Evolutionary conservation across 306 rosid species (phyloP), one percentile per base, ranked within the genome.

Genomic region (Pterocarpus santalinus): DNA sequence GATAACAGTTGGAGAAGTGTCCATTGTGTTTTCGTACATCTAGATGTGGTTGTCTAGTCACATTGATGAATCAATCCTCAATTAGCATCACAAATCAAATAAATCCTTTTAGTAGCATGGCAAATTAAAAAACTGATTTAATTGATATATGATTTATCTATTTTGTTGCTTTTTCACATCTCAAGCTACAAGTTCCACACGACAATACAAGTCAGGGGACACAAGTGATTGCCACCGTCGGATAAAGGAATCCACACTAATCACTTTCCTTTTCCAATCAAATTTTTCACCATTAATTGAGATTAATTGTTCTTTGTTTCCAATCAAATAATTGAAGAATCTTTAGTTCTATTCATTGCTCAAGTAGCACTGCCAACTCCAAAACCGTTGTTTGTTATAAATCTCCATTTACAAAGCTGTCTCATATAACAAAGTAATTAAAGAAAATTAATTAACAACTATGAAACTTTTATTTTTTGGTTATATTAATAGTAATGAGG

Each of bases 41-140:
- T 7, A 30, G 39, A 61, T 49, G 62, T 80, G 87, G 77, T 65
- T 83, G 80, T 77, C 87, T 83, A 75, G 82, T 86, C 89, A 66
- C 70, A 71, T 63, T 82, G 43, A 7, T 49, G 56, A 79, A 55
- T 75, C 77, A 75, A 75, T 38, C 28, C 46, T 63, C 41, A 35
- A 73, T 61, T 78, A 39, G n/a, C 57, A 74, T 61, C 47, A 61
- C 35, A 62, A 73, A 79, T 62, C 46, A 58, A 73, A 47, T 49
- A 14, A 15, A 34, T 46, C 38, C 43, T 36, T 28, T 78, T 58
- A 52, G 33, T 7, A 79, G 60, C 41, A 39, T 32, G 47, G 22
- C 53, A 70, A 68, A 8, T 43, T n/a, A 57, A 44, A 64, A 64
- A 72, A 64, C 65, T 72, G 5, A 38, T 43, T 32, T 71, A 11